phyloP scores from a whole-genome alignment of 2,329 filamentous ascomycete genomes.

The Aureobasidium subglaciale region DNA sequence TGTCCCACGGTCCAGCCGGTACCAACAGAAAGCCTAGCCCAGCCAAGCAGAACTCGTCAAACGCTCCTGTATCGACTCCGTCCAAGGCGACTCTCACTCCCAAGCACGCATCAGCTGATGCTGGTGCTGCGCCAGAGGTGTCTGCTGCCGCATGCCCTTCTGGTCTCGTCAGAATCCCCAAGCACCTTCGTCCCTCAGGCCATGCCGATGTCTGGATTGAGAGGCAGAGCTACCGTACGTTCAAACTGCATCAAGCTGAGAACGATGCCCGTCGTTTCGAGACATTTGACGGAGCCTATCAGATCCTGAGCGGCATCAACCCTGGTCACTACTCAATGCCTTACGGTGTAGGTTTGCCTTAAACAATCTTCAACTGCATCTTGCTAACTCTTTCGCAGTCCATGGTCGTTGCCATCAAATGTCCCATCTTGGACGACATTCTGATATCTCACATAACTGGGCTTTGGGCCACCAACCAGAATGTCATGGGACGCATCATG shows the following conservation, averaged over 20 bases:
- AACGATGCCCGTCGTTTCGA: background rate
- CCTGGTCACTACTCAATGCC: conserved; percentile 13
- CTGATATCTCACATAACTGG: conserved; percentile 5
- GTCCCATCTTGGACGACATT: background rate
- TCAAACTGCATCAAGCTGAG: conserved; percentile 4
- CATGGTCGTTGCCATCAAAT: conserved; percentile 13
- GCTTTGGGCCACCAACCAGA: conserved; percentile 4
- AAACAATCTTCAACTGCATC: background rate
- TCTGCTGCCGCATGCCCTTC: background rate
- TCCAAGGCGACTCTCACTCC: background rate
- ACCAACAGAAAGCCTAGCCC: too few species aligned
- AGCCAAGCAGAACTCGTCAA: background rate
- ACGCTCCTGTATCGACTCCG: too few species aligned
- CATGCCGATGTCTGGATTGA: conserved; percentile 11
- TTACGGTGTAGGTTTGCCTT: conserved; percentile 13
- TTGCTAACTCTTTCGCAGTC: background rate
- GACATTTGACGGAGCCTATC: conserved; percentile 29
- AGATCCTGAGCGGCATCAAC: conserved; percentile 10
- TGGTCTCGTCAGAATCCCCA: background rate
- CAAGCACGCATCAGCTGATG: background rate
- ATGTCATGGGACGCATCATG: conserved; percentile 12
- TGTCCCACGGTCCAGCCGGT: too few species aligned
- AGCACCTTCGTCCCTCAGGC: background rate
- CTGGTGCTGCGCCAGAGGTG: background rate
- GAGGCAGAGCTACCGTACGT: background rate